Evolutionary conservation across 1,139 yeast genomes (phyloP).

Genomic region (Kurtzmaniella quercitrusa): DNA sequence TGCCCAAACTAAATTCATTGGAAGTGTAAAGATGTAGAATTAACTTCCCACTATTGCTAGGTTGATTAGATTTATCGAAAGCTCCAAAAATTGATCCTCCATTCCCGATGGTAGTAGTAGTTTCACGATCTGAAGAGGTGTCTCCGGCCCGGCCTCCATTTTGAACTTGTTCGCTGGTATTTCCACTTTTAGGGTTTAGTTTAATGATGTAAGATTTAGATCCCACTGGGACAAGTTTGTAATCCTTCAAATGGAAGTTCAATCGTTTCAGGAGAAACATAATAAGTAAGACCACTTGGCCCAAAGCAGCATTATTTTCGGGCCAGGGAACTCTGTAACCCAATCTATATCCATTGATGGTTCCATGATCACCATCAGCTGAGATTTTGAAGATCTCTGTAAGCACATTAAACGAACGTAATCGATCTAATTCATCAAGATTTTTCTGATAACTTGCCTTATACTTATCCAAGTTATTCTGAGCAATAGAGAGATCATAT

Average conservation of each 20-base stretch:
- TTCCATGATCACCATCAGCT: conserved; percentile 64
- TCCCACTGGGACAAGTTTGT: conserved; percentile 76
- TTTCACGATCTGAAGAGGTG: conserved; percentile 12
- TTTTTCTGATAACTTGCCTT: conserved; percentile 60
- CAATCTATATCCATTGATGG: conserved; percentile 78
- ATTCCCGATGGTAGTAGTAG: conserved; percentile 9
- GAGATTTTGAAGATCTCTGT: conserved; percentile 79
- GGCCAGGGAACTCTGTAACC: conserved; percentile 83
- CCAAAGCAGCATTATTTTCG: conserved; percentile 90
- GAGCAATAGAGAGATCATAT: conserved; percentile 43
- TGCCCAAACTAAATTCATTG: conserved; percentile 66
- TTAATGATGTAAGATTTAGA: conserved; percentile 77
- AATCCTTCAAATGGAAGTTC: conserved; percentile 51
- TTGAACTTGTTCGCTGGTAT: conserved; percentile 23
- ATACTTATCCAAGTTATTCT: conserved; percentile 54
- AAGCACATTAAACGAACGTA: conserved; percentile 75
- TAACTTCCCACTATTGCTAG: conserved; percentile 16
- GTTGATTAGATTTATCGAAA: background rate
- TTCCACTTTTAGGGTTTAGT: conserved; percentile 13
- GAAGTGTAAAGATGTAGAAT: conserved; percentile 52
- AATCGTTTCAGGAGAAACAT: conserved; percentile 62
- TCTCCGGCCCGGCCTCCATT: conserved; percentile 17
- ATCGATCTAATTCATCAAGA: conserved; percentile 59
- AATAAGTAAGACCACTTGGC: conserved; percentile 70
- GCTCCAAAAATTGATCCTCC: conserved; percentile 9